Conservation (phyloP, 2,329 filamentous ascomycete genomes). For the Boeremia lycopersici region DNA sequence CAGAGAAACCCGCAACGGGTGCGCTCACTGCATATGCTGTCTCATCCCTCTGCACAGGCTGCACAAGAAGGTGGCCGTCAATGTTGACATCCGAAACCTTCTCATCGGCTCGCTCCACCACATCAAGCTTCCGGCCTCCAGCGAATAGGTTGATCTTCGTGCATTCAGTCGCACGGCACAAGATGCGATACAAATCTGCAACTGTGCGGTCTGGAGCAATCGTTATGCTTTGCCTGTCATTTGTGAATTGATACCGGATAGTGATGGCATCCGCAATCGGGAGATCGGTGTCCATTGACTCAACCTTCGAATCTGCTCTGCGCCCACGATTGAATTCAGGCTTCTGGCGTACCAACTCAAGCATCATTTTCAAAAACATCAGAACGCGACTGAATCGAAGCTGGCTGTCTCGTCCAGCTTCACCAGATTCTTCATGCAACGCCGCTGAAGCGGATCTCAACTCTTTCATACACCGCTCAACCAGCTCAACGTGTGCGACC, state of each 20-base stretch:
- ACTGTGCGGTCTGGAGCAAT: conserved; percentile 76
- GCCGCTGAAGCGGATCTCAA: conserved; percentile 43
- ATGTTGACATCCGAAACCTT: conserved; percentile 65
- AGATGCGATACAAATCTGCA: conserved; percentile 68
- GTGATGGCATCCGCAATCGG: conserved; percentile 68
- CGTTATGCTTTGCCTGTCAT: conserved; percentile 64
- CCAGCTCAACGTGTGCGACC: conserved; percentile 70
- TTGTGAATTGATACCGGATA: conserved; percentile 73
- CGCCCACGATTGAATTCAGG: conserved; percentile 40
- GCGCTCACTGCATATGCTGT: conserved; percentile 26
- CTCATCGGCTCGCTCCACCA: conserved; percentile 61
- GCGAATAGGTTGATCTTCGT: conserved; percentile 76
- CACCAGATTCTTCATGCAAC: conserved; percentile 14
- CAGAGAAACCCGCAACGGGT: conserved; percentile 44
- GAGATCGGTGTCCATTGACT: conserved; percentile 51
- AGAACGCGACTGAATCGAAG: conserved; percentile 41
- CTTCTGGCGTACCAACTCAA: conserved; percentile 38
- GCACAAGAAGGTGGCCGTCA: conserved; percentile 37
- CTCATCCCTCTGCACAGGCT: conserved; percentile 37
- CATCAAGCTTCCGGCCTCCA: conserved; percentile 68
- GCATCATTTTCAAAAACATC: conserved; percentile 43
- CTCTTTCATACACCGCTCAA: conserved; percentile 74
- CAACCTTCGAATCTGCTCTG: conserved; percentile 45
- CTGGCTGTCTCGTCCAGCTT: conserved; percentile 23
- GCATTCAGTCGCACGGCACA: conserved; percentile 75